Evolutionary conservation across 116 monocot genomes (phyloP), one percentile per base, ranked within the genome.

Genomic region (Papilionanthe hybrid): DNA sequence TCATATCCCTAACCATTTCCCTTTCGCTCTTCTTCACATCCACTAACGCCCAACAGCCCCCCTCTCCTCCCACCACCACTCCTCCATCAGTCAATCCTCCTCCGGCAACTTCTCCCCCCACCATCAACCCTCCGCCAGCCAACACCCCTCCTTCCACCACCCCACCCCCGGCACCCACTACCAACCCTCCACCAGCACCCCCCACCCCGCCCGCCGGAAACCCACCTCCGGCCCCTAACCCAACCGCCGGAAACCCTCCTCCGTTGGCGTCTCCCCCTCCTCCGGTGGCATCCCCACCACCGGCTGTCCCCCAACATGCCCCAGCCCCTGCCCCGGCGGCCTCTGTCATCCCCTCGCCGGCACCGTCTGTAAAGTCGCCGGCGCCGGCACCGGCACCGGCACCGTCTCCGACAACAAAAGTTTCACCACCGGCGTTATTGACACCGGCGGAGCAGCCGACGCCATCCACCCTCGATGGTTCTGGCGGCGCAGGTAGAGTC

Each of bases 101-200:
- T 6, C 69, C 69, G 15, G 69, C 32, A 11, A 22, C 69, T 22
- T 4, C 27, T 3, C 69, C 69, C 32, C 69, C 69, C 30, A 1
- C 69, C 1, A 32, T 32, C 6, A 13, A 13, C 6, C 69, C 69
- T 22, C 69, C 69, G 2, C 69, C 69, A 1, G 69, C 69, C 15
- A 13, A 25, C 7, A 9, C 23, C 67, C 67, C 67, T 2, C 28
- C 67, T 11, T 27, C 67, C 9, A 27, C 30, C 3, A 2, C n/a
- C 60, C 30, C 69, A 32, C 69, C 69, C 12, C 32, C 32, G n/a
- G 8, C 25, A 25, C 66, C 22, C 32, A 32, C 32, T 32, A 1
- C 0, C 0, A 32, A 1, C 0, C 0, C 32, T 32, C 0, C 0
- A 32, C 0, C 0, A 32, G 0, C 0, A 32, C 0, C 0, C 0